phyloP scores from a whole-genome alignment of 2,329 filamentous ascomycete genomes.

The Colletotrichum siamense region DNA sequence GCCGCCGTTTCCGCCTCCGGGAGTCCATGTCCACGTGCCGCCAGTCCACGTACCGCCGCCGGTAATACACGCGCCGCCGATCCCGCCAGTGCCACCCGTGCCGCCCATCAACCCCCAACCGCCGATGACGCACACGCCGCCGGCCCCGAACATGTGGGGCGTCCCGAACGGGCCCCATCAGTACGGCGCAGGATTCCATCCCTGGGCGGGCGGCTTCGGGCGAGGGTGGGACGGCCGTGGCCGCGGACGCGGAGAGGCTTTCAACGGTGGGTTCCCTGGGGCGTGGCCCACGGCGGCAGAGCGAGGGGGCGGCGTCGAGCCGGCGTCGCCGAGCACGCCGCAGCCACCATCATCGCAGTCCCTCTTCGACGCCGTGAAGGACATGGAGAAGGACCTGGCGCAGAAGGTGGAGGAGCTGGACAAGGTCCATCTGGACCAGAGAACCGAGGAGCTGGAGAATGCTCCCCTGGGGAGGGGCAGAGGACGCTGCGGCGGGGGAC shows the following conservation, averaged over 20 bases:
- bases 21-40: background rate
- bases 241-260: background rate
- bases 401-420: slow-evolving; percentile 20
- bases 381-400: background rate
- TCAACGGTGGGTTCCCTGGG: background rate
- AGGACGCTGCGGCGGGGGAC: background rate
- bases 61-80: background rate
- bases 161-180: background rate
- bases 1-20: background rate
- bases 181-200: background rate
- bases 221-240: background rate
- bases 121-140: background rate
- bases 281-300: background rate
- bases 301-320: background rate
- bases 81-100: background rate
- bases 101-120: background rate
- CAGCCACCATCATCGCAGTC: background rate
- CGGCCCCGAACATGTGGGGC: background rate
- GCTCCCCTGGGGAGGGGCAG: background rate
- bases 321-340: background rate
- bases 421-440: background rate
- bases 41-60: background rate
- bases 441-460: slow-evolving; percentile 6
- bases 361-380: slow-evolving; percentile 1
- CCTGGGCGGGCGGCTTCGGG: slow-evolving; percentile 9